phyloP scores from a whole-genome alignment of 1,139 yeast species.

The Nakaseomyces glabratus region DNA sequence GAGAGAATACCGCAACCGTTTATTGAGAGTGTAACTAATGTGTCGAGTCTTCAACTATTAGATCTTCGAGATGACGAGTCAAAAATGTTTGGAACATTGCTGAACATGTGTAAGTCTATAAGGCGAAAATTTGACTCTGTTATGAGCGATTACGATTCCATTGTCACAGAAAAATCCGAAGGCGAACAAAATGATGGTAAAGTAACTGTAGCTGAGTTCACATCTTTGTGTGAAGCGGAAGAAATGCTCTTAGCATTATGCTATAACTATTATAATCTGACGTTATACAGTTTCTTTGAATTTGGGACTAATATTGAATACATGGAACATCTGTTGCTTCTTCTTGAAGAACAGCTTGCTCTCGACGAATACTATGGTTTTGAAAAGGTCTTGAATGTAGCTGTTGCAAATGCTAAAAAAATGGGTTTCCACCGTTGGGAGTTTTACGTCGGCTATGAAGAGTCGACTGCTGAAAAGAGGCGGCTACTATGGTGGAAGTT shows the following conservation, averaged over 20 bases:
- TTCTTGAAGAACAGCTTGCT: constrained; percentile 21
- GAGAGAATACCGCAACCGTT: constrained; percentile 23
- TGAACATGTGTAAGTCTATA: constrained; percentile 18
- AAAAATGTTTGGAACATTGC: constrained; percentile 19
- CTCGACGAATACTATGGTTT: constrained; percentile 21
- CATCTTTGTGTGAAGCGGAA: constrained; percentile 18
- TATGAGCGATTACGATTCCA: constrained; percentile 13
- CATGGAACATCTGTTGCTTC: constrained; percentile 20
- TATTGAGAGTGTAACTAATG: constrained; percentile 16
- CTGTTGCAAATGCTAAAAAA: constrained; percentile 19
- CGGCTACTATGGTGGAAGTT: constrained; percentile 28
- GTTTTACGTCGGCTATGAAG: constrained; percentile 29
- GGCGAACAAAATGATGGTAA: background rate
- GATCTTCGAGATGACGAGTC: constrained; percentile 18
- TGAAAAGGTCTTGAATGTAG: constrained; percentile 19
- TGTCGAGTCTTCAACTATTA: constrained; percentile 13
- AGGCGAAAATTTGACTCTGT: constrained; percentile 15
- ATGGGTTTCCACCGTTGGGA: constrained; percentile 31
- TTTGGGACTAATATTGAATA: constrained; percentile 19
- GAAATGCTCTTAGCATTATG: constrained; percentile 20
- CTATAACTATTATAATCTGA: constrained; percentile 21
- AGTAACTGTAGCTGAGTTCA: constrained; percentile 8
- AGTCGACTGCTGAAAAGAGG: constrained; percentile 26
- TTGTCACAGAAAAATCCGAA: background rate
- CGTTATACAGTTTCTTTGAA: constrained; percentile 18